Conservation (phyloP, 257 asterid species). For the Ehretia macrophylla region DNA sequence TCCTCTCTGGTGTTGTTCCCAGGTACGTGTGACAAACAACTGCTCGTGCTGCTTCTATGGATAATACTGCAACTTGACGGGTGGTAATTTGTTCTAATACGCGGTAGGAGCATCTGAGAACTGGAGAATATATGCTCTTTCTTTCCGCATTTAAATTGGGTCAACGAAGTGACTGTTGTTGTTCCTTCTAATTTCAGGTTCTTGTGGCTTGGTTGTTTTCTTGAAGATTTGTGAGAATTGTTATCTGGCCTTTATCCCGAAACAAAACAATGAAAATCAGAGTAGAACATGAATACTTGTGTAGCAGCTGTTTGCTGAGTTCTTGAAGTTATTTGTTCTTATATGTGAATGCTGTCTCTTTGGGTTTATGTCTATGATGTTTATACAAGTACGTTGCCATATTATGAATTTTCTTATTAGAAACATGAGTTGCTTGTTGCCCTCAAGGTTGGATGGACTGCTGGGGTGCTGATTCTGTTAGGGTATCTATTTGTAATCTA, state of each 20-base stretch:
- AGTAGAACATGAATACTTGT: not conserved
- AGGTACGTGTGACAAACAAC: conserved; percentile 40
- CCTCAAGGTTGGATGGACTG: too few relatives aligned
- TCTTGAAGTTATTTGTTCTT: not conserved
- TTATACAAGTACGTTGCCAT: too few relatives aligned
- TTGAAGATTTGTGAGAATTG: conserved; percentile 29
- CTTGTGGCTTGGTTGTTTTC: conserved; percentile 27
- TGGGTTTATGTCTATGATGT: not conserved
- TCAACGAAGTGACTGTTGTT: not conserved
- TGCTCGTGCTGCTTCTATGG: conserved; percentile 59
- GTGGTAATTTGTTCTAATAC: conserved; percentile 46
- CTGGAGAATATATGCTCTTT: not conserved
- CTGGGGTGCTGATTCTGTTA: too few relatives aligned
- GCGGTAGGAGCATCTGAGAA: conserved; percentile 26
- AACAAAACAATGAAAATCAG: not conserved
- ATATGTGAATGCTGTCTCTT: not conserved
- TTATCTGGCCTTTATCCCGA: conserved; percentile 20
- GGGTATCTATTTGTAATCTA: too few relatives aligned
- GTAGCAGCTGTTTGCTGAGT: not conserved
- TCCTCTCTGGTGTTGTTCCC: not conserved
- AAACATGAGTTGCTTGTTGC: not conserved
- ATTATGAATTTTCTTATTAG: not conserved
- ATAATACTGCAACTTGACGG: conserved; percentile 59
- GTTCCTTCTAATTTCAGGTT: conserved; percentile 24
- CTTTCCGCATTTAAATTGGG: conserved; percentile 3